These are phyloP conservation scores for Ceratocystis colombiana DNA, from an alignment of 2,329 filamentous ascomycete genomes.

Conservation along the genomic window DNA sequence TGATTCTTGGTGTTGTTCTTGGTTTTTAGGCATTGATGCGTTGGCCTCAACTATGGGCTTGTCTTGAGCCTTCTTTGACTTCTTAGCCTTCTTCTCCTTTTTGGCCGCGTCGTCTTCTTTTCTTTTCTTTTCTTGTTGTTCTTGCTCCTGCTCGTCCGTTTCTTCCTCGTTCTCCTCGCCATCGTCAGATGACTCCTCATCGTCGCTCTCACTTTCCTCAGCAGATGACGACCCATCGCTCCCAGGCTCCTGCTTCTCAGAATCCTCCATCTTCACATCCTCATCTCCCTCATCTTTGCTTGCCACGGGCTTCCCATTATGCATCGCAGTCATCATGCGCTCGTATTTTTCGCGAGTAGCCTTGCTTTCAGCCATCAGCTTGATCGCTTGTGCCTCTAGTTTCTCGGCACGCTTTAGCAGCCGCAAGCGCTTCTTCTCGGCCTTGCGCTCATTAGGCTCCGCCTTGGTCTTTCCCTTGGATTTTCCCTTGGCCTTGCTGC, in stretches of 20 bases:
- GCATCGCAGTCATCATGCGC: conserved; percentile 25
- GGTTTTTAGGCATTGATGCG: not conserved
- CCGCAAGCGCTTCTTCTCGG: conserved; percentile 35
- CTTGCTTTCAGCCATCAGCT: conserved; percentile 31
- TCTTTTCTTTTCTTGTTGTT: conserved; percentile 30
- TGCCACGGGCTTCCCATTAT: conserved; percentile 24
- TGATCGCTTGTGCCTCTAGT: conserved; percentile 35
- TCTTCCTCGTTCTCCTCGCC: conserved; percentile 25
- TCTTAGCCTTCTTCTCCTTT: conserved; percentile 29
- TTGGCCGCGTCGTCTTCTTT: conserved; percentile 28
- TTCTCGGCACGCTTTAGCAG: conserved; percentile 35
- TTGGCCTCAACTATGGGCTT: not conserved
- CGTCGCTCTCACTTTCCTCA: not conserved
- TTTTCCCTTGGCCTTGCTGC: conserved; percentile 27
- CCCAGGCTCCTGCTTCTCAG: not conserved
- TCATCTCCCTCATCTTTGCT: not conserved
- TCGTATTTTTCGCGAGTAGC: conserved; percentile 19
- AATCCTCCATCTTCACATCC: not conserved
- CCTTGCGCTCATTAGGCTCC: conserved; percentile 28
- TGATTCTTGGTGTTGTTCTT: conserved; percentile 16
- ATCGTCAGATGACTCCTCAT: conserved; percentile 7
- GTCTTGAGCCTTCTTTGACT: conserved; percentile 28
- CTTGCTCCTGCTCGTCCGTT: conserved; percentile 22
- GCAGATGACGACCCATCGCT: not conserved
- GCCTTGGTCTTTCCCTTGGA: conserved; percentile 31